Evolutionary conservation across 1,139 yeast species (phyloP).

Genomic region (Debaryomyces singareniensis): DNA sequence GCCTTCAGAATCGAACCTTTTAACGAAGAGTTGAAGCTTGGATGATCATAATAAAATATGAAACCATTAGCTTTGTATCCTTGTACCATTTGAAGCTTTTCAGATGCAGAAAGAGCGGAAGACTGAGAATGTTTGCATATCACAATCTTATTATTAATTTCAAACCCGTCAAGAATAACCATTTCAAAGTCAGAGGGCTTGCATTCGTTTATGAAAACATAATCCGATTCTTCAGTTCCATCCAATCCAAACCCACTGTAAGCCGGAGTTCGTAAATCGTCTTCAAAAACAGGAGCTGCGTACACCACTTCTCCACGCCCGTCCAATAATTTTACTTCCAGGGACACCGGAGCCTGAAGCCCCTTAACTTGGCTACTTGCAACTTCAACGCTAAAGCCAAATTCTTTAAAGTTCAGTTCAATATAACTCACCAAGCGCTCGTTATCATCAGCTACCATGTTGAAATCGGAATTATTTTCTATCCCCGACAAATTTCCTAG

Average conservation of each 20-base stretch:
- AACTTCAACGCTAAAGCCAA: constrained; percentile 21
- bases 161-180: constrained; percentile 14
- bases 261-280: constrained; percentile 28
- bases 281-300: constrained; percentile 21
- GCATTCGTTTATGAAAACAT: constrained; percentile 28
- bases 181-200: constrained; percentile 20
- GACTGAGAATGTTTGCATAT: constrained; percentile 17
- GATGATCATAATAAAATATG: constrained; percentile 6
- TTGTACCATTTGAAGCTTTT: constrained; percentile 23
- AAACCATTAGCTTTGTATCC: constrained; percentile 23
- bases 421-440: constrained; percentile 20
- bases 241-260: constrained; percentile 25
- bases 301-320: constrained; percentile 17
- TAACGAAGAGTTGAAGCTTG: neutral
- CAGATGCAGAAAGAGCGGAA: constrained; percentile 15
- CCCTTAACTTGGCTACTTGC: constrained; percentile 13
- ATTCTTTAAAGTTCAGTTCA: constrained; percentile 17
- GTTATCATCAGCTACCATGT: constrained; percentile 23
- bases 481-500: constrained; percentile 17
- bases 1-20: constrained; percentile 8
- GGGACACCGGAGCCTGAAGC: constrained; percentile 17
- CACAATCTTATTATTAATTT: constrained; percentile 21
- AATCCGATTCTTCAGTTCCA: constrained; percentile 21
- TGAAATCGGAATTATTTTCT: constrained; percentile 12
- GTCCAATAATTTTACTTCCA: constrained; percentile 22